Base-by-base conservation (phyloP, 495 filamentous ascomycete species). In the Aspergillus ostianus region DNA sequence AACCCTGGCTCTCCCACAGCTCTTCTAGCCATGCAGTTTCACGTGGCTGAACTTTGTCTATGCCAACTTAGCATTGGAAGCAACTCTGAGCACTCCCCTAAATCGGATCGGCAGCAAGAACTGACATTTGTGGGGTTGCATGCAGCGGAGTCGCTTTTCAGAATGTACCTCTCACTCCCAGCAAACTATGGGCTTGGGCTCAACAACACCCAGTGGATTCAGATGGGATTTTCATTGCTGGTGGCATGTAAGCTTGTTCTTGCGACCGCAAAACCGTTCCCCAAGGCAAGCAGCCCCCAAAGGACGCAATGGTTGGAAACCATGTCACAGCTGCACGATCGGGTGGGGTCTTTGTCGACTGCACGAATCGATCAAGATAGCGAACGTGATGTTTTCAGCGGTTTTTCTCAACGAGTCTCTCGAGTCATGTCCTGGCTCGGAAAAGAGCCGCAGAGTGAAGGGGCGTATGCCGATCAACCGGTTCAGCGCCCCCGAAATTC, bases 141-240 rank as follows among this genome's bases (percentile, higher is more conserved):
- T 46, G 60, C 67, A 15, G 44, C 62, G 9, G 58, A 65, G 3
- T 27, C 47, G 2, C 55, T 66, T 5, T 47, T 67, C 10, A 53
- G 51, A 32, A 6, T 63, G 27, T 68, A 64, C 41, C 32, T 67
- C 13, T 51, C 51, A 10, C 61, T 71, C 2, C 64, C 69, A n/a
- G 18, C 45, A 4, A 53, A 36, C 13, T 26, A 47, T 21, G 67
- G 66, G 51, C 4, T 58, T 4, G 65, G 56, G 6, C 64, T 69
- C 36, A 67, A 58, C 48, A 70, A 71, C 44, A 64, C 60, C 9
- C 62, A 69, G 52, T 69, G 67, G 64, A 46, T 69, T 9, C 69
- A 71, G 36, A 50, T 67, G 56, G 69, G 53, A 6, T 69, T 71
- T 55, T 62, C 62, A 13, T 57, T 65, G 54, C 48, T 71, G 19